Base-by-base conservation (phyloP, 192 early-diverging fungal species). In the Rhizoclosmatium globosum region DNA sequence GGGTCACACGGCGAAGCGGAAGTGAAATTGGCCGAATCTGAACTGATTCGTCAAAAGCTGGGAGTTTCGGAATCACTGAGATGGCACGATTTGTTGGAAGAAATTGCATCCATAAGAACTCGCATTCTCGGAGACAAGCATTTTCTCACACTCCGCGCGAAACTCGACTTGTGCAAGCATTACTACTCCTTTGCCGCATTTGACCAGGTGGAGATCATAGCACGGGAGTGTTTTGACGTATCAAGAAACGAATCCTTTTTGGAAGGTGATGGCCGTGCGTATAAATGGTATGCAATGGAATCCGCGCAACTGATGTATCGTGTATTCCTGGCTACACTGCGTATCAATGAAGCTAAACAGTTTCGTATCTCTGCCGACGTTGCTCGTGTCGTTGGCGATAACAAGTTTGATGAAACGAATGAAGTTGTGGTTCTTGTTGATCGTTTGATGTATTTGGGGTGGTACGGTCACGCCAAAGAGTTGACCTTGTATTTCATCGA, bases 341-440 rank as follows among this genome's bases (percentile, higher is more conserved):
- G 96, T 50, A 94, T 94, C 78, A 95, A 94, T 50, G 97, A 98
- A 82, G 91, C 92, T 80, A 95, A 96, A 76, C 89, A 94, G 39
- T 91, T 91, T 78, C 96, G 96, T n/a, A 87, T 98, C 72, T 98
- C 96, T 90, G 95, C 93, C 23, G 96, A 96, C 21, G 88, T 94
- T 3, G 94, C 93, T 6, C 85, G 94, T 39, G 95, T n/a, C n/a
- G n/a, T n/a, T n/a, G n/a, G n/a, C n/a, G n/a, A n/a, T n/a, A n/a
- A n/a, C n/a, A n/a, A n/a, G n/a, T n/a, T n/a, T n/a, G n/a, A n/a
- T n/a, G n/a, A n/a, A n/a, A n/a, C n/a, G n/a, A n/a, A n/a, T n/a
- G n/a, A n/a, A n/a, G n/a, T n/a, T n/a, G n/a, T n/a, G n/a, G n/a
- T n/a, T n/a, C n/a, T n/a, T n/a, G n/a, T n/a, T n/a, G n/a, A n/a